phyloP scores from a whole-genome alignment of 306 rosid species.

The cucumber (Cucumis sativus) region Cucumber_9930_V3 NC_026656.2:13851501-13852000 shows the following conservation, averaged over 20 bases:
- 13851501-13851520: slow-evolving; percentile 94
- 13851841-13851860: background rate
- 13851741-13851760: background rate
- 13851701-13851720: background rate
- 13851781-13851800: background rate
- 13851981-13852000: background rate
- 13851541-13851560: slow-evolving; percentile 95
- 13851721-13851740: background rate
- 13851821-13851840: background rate
- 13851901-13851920: background rate
- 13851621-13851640: slow-evolving; percentile 93
- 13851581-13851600: slow-evolving; percentile 81
- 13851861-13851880: background rate
- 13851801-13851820: background rate
- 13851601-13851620: slow-evolving; percentile 73
- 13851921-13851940: background rate
- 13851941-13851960: too few species aligned
- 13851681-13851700: background rate
- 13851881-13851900: background rate
- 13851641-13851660: slow-evolving; percentile 87
- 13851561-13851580: slow-evolving; percentile 98
- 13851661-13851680: slow-evolving; percentile 83
- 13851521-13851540: slow-evolving; percentile 94
- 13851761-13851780: background rate
- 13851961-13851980: too few species aligned